Conservation (phyloP, 768 basidiomycete species). For the Mycena filopes region DNA sequence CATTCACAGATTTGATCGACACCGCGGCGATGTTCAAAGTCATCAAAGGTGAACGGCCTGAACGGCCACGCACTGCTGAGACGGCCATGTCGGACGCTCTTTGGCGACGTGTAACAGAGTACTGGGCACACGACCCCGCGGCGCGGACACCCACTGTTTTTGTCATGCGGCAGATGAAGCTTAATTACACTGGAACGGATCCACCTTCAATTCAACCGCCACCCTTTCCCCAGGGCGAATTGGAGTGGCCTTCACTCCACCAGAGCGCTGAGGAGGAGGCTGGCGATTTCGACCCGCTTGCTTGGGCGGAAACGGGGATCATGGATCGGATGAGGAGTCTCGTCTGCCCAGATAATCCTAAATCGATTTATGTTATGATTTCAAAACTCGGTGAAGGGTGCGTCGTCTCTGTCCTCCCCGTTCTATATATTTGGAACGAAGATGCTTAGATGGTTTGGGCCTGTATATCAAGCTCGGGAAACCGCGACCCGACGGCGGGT, state of each 20-base stretch:
- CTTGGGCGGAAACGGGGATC: conserved; percentile 51
- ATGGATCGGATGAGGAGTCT: conserved; percentile 95
- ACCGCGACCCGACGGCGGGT: conserved; percentile 86
- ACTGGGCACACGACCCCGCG: conserved; percentile 7
- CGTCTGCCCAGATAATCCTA: conserved; percentile 88
- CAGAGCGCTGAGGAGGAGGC: neutral
- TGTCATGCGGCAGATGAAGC: neutral
- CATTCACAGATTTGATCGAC: conserved; percentile 16
- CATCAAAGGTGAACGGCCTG: conserved; percentile 14
- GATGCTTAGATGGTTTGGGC: conserved; percentile 73
- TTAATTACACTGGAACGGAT: neutral
- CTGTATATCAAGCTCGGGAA: conserved; percentile 97
- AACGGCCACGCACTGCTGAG: conserved; percentile 4
- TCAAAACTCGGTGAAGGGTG: conserved; percentile 99
- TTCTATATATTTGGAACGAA: neutral
- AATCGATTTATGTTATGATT: conserved; percentile 91
- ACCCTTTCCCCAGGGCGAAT: too few species aligned
- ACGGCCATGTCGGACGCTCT: conserved; percentile 10
- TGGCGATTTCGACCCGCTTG: neutral
- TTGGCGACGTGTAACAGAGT: conserved; percentile 12
- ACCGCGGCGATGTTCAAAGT: conserved; percentile 14
- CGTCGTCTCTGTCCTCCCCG: conserved; percentile 44
- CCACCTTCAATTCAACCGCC: too few species aligned
- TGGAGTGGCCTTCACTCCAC: neutral
- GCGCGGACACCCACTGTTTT: neutral